A percentile compares a stretch with the other conserved stretches of the same genome.
These are phyloP conservation scores for Backusella morwellensis DNA, from an alignment of 192 early-diverging fungal genomes.

Conservation along the genomic window DNA sequence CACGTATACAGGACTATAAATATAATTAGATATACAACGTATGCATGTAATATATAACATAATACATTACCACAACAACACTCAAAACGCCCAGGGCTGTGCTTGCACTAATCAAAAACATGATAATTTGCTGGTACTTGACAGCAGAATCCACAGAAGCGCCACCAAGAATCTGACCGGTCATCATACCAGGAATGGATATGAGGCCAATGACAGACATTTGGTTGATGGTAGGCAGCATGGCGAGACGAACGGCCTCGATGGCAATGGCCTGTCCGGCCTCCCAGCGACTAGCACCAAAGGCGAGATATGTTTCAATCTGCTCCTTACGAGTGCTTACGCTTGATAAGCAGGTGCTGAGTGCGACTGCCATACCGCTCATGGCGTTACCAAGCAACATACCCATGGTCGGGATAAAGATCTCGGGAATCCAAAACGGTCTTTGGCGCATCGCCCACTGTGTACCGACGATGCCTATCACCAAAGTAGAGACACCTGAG, in stretches of 20 bases:
- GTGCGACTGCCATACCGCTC: constrained; percentile 69
- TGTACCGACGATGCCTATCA: constrained; percentile 61
- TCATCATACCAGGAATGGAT: constrained; percentile 88
- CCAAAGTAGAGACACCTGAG: constrained; percentile 46
- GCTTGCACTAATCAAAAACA: constrained; percentile 81
- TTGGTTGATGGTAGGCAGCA: constrained; percentile 79
- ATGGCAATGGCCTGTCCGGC: constrained; percentile 68
- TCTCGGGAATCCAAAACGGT: constrained; percentile 69
- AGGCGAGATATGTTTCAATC: constrained; percentile 52
- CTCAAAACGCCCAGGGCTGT: constrained; percentile 61
- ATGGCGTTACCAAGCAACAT: constrained; percentile 85
- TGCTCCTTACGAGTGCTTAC: constrained; percentile 40
- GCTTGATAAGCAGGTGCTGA: constrained; percentile 57
- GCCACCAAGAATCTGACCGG: constrained; percentile 82
- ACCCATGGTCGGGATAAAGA: constrained; percentile 87
- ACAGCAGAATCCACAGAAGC: constrained; percentile 78
- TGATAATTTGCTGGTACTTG: constrained; percentile 80
- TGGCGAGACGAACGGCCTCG: constrained; percentile 69
- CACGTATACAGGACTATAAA: constrained; percentile 13
- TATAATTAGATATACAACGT: background rate
- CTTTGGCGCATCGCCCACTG: constrained; percentile 67
- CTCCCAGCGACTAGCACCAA: constrained; percentile 86
- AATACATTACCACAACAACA: constrained; percentile 41
- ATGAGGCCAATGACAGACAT: constrained; percentile 87
- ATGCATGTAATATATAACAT: background rate